These are phyloP conservation scores for Annona squamosa DNA, from an alignment of 164 flowering plant genomes.

Conservation along the genomic window DNA sequence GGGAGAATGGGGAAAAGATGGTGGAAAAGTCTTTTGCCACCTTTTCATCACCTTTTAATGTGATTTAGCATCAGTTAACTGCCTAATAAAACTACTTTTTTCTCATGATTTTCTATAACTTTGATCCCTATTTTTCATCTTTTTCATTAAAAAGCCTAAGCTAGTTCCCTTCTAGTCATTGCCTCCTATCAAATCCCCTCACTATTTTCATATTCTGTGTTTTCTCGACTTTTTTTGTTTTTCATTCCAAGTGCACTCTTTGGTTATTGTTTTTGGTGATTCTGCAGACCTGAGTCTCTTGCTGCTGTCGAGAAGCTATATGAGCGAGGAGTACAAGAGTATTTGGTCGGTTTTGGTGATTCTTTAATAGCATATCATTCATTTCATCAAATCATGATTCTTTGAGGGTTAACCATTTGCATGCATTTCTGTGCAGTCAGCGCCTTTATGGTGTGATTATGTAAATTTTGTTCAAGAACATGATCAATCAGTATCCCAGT, in stretches of 20 bases:
- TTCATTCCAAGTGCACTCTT: neutral
- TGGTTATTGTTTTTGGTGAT: neutral
- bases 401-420: neutral
- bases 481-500: slow-evolving; percentile 47
- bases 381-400: neutral
- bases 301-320: slow-evolving; percentile 56
- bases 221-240: too few species aligned
- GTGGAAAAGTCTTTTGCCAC: too few species aligned
- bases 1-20: too few species aligned
- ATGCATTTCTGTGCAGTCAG: slow-evolving; percentile 56
- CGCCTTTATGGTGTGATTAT: slow-evolving; percentile 86
- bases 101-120: too few species aligned
- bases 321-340: slow-evolving; percentile 70
- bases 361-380: neutral
- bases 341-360: slow-evolving; percentile 49
- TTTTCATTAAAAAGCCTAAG: too few species aligned
- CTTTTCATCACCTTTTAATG: too few species aligned
- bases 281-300: slow-evolving; percentile 49
- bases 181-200: neutral
- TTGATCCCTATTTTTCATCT: too few species aligned
- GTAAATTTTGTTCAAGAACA: slow-evolving; percentile 60
- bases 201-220: neutral
- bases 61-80: too few species aligned
- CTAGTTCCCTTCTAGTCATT: neutral
- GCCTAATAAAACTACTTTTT: too few species aligned